Evolutionary conservation across 2,329 filamentous ascomycete genomes (phyloP).

Genomic region (Fusarium sublunatum): DNA sequence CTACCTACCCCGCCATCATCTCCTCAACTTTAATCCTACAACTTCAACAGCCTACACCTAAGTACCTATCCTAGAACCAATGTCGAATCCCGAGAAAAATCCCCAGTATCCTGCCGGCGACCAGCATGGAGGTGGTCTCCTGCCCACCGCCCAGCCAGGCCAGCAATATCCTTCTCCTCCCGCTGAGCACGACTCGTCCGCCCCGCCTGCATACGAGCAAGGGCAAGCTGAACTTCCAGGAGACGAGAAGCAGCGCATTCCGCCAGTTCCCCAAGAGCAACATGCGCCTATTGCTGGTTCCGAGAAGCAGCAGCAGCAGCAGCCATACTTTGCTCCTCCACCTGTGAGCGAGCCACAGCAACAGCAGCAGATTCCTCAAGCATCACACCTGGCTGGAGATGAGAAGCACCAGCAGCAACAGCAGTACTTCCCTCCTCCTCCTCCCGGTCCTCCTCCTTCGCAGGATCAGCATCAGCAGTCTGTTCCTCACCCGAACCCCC

Average conservation of each 20-base stretch:
- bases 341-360: constrained; percentile 6
- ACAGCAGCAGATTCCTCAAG: constrained; percentile 16
- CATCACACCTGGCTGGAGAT: constrained; percentile 11
- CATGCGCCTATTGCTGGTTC: neutral
- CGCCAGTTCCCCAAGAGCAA: constrained; percentile 3
- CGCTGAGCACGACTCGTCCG: constrained; percentile 12
- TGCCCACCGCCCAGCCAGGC: constrained; percentile 23
- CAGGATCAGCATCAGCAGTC: constrained; percentile 34
- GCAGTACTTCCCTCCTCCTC: constrained; percentile 45
- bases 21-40: constrained; percentile 19
- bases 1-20: constrained; percentile 38
- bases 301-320: constrained; percentile 16
- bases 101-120: constrained; percentile 31
- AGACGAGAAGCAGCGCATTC: constrained; percentile 26
- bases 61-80: constrained; percentile 7
- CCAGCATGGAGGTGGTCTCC: constrained; percentile 30
- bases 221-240: constrained; percentile 29
- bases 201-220: constrained; percentile 33
- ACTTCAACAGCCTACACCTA: constrained; percentile 6
- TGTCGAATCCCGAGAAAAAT: constrained; percentile 40
- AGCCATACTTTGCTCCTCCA: constrained; percentile 16
- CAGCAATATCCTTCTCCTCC: constrained; percentile 37
- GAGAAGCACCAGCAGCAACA: constrained; percentile 33
- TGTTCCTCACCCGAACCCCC: constrained; percentile 33
- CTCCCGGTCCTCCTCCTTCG: constrained; percentile 42